Conservation (phyloP, 2,329 filamentous ascomycete genomes). For the Zymoseptoria pseudotritici region DNA sequence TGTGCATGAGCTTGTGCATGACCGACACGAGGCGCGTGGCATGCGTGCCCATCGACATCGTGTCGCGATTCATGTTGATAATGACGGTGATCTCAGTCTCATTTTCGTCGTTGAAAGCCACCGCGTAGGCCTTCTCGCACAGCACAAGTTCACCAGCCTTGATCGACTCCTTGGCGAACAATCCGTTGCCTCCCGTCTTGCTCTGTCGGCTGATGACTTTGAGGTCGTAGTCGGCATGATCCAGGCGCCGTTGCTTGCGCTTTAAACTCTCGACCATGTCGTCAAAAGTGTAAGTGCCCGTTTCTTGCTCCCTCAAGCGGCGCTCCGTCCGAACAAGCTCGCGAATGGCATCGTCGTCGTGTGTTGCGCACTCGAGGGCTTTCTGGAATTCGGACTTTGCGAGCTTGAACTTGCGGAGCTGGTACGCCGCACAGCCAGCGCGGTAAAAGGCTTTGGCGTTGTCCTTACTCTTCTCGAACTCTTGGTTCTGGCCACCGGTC, state of each 20-base stretch:
- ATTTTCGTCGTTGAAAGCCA: constrained; percentile 7
- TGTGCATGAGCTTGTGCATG: constrained; percentile 17
- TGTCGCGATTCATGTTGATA: constrained; percentile 10
- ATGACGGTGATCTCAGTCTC: constrained; percentile 1
- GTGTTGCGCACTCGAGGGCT: constrained; percentile 7
- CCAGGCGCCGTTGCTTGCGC: constrained; percentile 6
- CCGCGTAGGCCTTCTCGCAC: constrained; percentile 27
- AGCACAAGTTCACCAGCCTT: constrained; percentile 37
- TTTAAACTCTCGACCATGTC: constrained; percentile 6
- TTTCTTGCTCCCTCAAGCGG: constrained; percentile 15
- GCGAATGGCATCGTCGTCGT: constrained; percentile 7
- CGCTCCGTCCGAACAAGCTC: constrained; percentile 6
- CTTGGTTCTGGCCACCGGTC: background rate
- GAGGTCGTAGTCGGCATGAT: constrained; percentile 16
- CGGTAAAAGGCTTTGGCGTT: constrained; percentile 20
- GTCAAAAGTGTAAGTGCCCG: constrained; percentile 19
- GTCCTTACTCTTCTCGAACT: background rate
- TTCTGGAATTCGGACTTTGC: constrained; percentile 6
- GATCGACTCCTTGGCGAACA: constrained; percentile 37
- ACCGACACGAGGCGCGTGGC: constrained; percentile 5
- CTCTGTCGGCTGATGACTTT: constrained; percentile 16
- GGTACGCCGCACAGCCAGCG: constrained; percentile 21
- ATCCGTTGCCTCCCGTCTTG: constrained; percentile 32
- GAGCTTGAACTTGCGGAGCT: constrained; percentile 14
- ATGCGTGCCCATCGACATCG: constrained; percentile 10